Base-by-base conservation (phyloP, 345 rosid genomes). In the Syzygium grande region DNA sequence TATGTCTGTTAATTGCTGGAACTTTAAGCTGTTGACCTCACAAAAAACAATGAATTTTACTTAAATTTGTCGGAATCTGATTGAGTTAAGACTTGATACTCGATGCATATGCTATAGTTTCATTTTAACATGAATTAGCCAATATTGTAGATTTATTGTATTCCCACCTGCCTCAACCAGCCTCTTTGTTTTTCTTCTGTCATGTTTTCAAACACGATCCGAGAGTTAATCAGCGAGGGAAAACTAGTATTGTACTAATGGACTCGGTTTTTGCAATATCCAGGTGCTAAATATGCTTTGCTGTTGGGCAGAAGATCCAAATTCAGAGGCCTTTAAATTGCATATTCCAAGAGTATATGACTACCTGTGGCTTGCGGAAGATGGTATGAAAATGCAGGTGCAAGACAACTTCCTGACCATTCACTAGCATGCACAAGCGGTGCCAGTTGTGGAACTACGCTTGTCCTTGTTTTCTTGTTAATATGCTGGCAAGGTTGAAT, bases 341-440 rank as follows among this genome's bases (percentile, higher is more conserved):
- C 99, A 98, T 90, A 92, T 98, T 89, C 97, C 98, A 84, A 93
- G 99, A 92, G 87, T 98, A 85, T 49, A 94, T 89, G 99, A 98
- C 90, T 97, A 92, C 89, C 92, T 98, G 59, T 98, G 99, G 99
- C 9, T 97, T 88, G 99, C 99, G 85, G 99, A 98, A 94, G 99
- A 98, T 94, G 99, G 99, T 89, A 96, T 97, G 99, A 98, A 98
- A 95, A 94, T 98, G 98, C 98, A 97, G 99, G 99, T 95, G 59
- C 15, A 2, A 56, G 51, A 17, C 54, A 84, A 51, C 83, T 73
- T 73, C 38, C 49, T 85, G 46, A 43, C 52, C 58, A 77, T 88
- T 85, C 52, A 88, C 53, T 29, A 61, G 85, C 55, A 46, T 85
- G 86, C 86, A 85, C 25, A 34, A 85, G 27, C 11, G 46, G 22